Evolutionary conservation across 2,329 filamentous ascomycete genomes (phyloP), one percentile per base, ranked within the genome.

Genomic region (Emericellopsis atlantica): DNA sequence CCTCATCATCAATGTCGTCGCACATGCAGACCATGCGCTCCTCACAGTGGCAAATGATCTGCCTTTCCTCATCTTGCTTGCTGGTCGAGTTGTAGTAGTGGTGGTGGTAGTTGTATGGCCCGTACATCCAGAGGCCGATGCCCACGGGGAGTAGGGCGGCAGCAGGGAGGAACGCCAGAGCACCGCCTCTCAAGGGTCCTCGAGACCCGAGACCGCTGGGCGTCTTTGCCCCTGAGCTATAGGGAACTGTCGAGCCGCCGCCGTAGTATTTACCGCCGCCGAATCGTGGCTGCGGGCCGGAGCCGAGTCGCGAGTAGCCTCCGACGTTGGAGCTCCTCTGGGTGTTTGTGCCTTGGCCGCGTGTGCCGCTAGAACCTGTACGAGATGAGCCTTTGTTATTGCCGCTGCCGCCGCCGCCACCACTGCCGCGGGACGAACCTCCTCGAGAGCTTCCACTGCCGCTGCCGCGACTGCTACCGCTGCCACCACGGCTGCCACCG

Each of bases 191-290:
- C n/a, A 37, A 9, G 34, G 40, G 40, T 9, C 33, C 40, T 10
- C 40, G 33, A 5, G 40, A 12, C 0, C 64, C 60, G 23, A 76
- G 56, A 32, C 82, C 69, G 4, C 70, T 68, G 8, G 4, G 66
- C 57, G 1, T 66, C 69, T 2, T 67, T 0, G 32, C n/a, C 6
- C 80, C 81, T 3, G 81, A 48, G 2, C 50, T 45, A 59, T 84
- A 90, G 2, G 84, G 81, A 1, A 55, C 53, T 3, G 62, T 45
- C 0, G 77, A 70, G 38, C 84, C 84, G 38, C 81, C 81, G 32
- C 73, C 72, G 52, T 87, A 88, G 57, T 71, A 84, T 40, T 54
- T 51, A 7, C 80, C 79, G 32, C 77, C 76, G 36, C 76, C 80
- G 51, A 72, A 86, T 1, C 52, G 45, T 4, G 75, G 76, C 14